Evolutionary conservation across 805 yeast species (phyloP).

Genomic region (Komagataella pseudopastoris): DNA sequence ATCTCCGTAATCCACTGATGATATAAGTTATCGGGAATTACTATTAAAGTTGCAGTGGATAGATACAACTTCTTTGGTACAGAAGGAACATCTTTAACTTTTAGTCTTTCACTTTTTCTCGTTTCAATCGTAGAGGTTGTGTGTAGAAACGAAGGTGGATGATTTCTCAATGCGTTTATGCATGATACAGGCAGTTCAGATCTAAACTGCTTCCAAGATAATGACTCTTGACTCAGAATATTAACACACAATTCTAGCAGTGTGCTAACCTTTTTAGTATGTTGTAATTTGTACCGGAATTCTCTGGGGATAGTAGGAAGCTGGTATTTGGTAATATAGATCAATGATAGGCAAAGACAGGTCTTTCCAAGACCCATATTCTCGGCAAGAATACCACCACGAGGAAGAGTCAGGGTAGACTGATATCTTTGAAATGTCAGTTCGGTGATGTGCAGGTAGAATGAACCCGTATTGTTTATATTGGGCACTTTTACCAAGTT

Average conservation of each 20-base stretch:
- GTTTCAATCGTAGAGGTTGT: neutral
- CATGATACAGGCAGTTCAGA: slow-evolving; percentile 32
- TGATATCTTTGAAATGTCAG: neutral
- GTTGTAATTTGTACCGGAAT: slow-evolving; percentile 3
- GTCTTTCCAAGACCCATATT: slow-evolving; percentile 63
- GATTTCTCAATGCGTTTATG: slow-evolving; percentile 15
- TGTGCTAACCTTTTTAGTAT: slow-evolving; percentile 6
- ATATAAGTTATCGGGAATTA: slow-evolving; percentile 54
- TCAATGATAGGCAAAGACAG: slow-evolving; percentile 40
- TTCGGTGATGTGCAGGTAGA: neutral
- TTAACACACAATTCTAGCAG: slow-evolving; percentile 28
- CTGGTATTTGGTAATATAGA: slow-evolving; percentile 42
- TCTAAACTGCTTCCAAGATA: slow-evolving; percentile 42
- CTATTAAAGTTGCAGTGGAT: slow-evolving; percentile 40
- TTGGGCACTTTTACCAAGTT: slow-evolving; percentile 4
- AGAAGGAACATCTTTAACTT: slow-evolving; percentile 4
- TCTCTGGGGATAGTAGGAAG: slow-evolving; percentile 28
- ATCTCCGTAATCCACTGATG: slow-evolving; percentile 55
- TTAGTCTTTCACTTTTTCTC: slow-evolving; percentile 8
- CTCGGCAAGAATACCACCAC: slow-evolving; percentile 54
- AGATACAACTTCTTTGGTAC: slow-evolving; percentile 21
- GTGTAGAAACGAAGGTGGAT: slow-evolving; percentile 31
- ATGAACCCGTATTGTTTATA: neutral
- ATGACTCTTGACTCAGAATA: slow-evolving; percentile 28
- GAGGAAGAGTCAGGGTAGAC: slow-evolving; percentile 18